A percentile compares a stretch with the other conserved stretches of the same genome.
Evolutionary conservation across 2,329 filamentous ascomycete genomes (phyloP).

Genomic region (Pezicula radicicola): DNA sequence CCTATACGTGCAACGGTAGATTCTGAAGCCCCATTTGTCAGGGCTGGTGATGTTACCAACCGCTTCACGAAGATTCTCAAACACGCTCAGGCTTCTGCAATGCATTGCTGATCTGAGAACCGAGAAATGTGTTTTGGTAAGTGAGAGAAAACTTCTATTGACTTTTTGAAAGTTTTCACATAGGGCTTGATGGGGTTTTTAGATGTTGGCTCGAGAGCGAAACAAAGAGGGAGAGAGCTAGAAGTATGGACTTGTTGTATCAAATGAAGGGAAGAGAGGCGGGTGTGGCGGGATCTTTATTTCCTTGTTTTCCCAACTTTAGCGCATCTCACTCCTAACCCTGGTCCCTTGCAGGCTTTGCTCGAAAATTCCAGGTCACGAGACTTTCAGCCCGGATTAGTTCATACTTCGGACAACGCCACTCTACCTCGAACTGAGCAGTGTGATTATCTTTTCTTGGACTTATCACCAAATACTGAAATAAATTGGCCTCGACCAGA

Average conservation of each 20-base stretch:
- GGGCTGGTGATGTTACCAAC: not conserved
- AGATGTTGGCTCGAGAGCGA: no score
- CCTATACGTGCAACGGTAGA: not conserved
- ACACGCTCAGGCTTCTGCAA: not conserved
- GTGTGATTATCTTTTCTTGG: no score
- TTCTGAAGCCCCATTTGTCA: not conserved
- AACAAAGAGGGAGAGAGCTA: not conserved
- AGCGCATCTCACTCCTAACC: not conserved
- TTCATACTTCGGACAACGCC: not conserved
- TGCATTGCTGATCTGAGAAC: not conserved
- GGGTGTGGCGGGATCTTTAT: not conserved
- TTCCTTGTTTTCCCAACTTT: not conserved
- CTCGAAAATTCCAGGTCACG: not conserved
- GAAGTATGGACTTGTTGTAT: not conserved
- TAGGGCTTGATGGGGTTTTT: not conserved
- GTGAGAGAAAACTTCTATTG: no score
- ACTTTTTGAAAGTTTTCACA: no score
- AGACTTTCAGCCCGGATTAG: not conserved
- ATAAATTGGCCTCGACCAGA: no score
- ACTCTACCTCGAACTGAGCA: no score
- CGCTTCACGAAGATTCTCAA: not conserved
- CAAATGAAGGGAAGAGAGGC: not conserved
- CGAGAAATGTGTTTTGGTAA: not conserved
- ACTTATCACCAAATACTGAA: no score
- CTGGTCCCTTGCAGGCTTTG: no score